Base-by-base conservation (phyloP, 305 asterid species). In the Solanum chacoense region DNA sequence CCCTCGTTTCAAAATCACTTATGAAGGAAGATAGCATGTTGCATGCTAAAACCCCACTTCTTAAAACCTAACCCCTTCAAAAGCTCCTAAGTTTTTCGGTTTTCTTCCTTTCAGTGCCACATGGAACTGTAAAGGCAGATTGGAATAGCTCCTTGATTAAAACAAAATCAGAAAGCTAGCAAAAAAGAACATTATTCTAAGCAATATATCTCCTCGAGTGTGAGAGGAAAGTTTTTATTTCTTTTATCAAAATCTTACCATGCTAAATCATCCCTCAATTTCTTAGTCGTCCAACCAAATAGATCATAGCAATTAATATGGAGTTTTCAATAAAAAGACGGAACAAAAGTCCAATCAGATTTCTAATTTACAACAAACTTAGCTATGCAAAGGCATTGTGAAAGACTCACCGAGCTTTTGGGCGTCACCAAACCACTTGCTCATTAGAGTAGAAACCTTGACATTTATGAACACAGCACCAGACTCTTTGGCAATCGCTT, bases 361-460 rank as follows among this genome's bases (percentile, higher is more conserved):
- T 31, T 81, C 29, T 45, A 83, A 20, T 45, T n/a, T 18, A 50
- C 5, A 10, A 83, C 42, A 29, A 29, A 50, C 40, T 63, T 28
- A 42, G 69, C 86, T 81, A 45, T 7, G 28, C 38, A 3, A 45
- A 81, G 29, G 11, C 22, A 81, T 18, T 50, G 34, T 24, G 28
- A 81, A 50, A 42, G 65, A 89, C 94, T 5, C 73, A 97, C 99
- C 99, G 65, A 96, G 92, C 87, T 97, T 97, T 85, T 97, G 98
- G 71, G 99, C 98, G 88, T 96, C 99, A 50, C 99, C 99, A 88
- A 96, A 96, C 98, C 97, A 96, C 92, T 97, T 97, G 93, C 98
- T 97, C 99, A 95, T 97, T 85, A 97, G 89, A 90, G 93, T 97
- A n/a, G 98, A 94, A 91, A 96, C 83, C 90, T 93, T 95, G 87